Percentiles rank a stretch among this genome's conserved stretches.
Evolutionary conservation across 2,329 filamentous ascomycete genomes (phyloP).

Genomic region (Pestalotiopsis sp.): DNA sequence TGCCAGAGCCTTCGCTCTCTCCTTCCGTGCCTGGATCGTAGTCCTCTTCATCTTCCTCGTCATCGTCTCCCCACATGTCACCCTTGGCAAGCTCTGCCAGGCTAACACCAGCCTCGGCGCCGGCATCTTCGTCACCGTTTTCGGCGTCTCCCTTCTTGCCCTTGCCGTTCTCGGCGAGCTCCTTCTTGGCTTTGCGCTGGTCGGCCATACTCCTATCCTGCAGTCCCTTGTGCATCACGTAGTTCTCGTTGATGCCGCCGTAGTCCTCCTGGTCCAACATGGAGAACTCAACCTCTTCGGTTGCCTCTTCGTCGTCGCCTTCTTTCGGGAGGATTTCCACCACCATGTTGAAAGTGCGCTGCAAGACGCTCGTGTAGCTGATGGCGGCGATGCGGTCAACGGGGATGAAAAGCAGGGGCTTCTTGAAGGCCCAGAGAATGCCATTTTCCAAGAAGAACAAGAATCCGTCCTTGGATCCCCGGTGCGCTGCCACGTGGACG

Average conservation of each 20-base stretch:
- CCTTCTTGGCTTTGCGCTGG: conserved; percentile 65
- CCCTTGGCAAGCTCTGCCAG: conserved; percentile 52
- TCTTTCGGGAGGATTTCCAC: conserved; percentile 57
- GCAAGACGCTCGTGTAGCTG: conserved; percentile 70
- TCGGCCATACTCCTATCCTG: conserved; percentile 73
- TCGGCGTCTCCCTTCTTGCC: conserved; percentile 37
- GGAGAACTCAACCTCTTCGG: conserved; percentile 67
- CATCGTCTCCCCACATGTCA: conserved; percentile 58
- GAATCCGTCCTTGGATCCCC: conserved; percentile 70
- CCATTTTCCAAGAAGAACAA: conserved; percentile 69
- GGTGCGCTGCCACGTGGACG: conserved; percentile 67
- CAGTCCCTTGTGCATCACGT: conserved; percentile 62
- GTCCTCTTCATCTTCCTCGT: conserved; percentile 67
- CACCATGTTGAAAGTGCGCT: conserved; percentile 70
- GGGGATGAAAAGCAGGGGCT: conserved; percentile 67
- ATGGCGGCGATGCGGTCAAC: conserved; percentile 62
- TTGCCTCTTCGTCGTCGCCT: conserved; percentile 45
- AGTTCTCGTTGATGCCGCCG: conserved; percentile 63
- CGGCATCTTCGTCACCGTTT: conserved; percentile 35
- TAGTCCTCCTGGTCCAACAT: conserved; percentile 75
- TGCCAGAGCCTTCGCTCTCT: conserved; percentile 60
- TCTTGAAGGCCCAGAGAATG: conserved; percentile 73
- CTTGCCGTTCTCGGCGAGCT: conserved; percentile 62
- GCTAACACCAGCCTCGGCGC: conserved; percentile 37
- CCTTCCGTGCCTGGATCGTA: conserved; percentile 66